Base-by-base conservation (phyloP, 2,329 filamentous ascomycete species). In the Zasmidium cellare region DNA sequence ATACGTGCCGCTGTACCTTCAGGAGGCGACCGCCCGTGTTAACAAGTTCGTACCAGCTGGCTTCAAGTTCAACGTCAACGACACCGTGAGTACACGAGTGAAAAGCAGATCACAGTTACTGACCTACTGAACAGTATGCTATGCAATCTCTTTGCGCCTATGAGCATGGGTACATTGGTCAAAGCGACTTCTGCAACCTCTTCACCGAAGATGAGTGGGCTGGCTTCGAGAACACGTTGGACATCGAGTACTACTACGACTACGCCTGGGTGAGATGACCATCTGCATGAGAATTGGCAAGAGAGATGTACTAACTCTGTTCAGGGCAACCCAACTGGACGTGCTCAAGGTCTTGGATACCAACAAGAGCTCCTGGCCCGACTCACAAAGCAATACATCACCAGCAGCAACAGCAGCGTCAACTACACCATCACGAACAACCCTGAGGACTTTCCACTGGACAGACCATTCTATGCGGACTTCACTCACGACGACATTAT, bases 181-280 rank as follows among this genome's bases (percentile, higher is more conserved):
- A 69, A 56, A 82, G 79, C 3, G 74, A 79, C 28, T 84, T 84
- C 69, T 84, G 82, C 70, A 62, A 67, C 19, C 74, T 84, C 23
- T 84, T 84, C 70, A 84, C 81, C 0, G 73, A 76, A 46, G 76
- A 81, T 50, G 82, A 84, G 66, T 84, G 82, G 82, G 69, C 74
- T 19, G 80, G 79, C 18, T 84, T 81, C 64, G 82, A 82, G 56
- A 79, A 79, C 59, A 79, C 77, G 2, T 69, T 83, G 9, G 82
- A 84, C 61, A 76, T 82, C 35, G 77, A 80, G 53, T 85, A 79
- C 72, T 76, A 74, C 69, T 78, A 74, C 59, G 76, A 80, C 62
- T 66, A 66, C 28, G 50, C 44, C 20, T 61, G 24, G 25, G 51
- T 52, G 41, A 45, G 20, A 28, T 46, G 35, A 18, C n/a, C 41